Evolutionary conservation across 2,329 filamentous ascomycete species (phyloP).

Genomic region (Nemania bipapillata): DNA sequence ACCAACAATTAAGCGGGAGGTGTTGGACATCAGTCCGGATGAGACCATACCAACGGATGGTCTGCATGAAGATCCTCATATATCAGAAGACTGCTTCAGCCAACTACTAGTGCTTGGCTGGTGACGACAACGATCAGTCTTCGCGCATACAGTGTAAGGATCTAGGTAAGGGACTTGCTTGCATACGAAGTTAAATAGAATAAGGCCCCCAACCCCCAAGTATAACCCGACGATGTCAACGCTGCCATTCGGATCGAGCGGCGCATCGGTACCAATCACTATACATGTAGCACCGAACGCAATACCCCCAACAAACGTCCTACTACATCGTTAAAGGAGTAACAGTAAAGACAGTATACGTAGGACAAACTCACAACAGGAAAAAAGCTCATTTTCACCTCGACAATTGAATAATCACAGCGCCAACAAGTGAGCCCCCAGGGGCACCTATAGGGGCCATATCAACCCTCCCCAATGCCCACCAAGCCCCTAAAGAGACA

Average conservation of each 20-base stretch:
- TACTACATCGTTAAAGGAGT: not conserved
- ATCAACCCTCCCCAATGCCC: conserved; percentile 63
- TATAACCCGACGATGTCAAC: conserved; percentile 56
- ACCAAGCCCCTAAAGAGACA: conserved; percentile 54
- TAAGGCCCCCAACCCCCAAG: conserved; percentile 55
- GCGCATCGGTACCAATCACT: conserved; percentile 34
- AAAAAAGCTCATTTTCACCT: conserved; percentile 19
- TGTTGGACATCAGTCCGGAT: not conserved
- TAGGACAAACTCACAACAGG: not conserved
- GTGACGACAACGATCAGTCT: not conserved
- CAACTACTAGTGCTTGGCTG: conserved; percentile 57
- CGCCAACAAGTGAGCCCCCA: conserved; percentile 57
- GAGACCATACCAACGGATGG: not conserved
- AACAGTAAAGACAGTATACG: not conserved
- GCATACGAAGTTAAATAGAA: conserved; percentile 63
- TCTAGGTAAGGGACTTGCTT: conserved; percentile 55
- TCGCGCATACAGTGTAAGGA: too few relatives aligned
- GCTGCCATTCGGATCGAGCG: conserved; percentile 53
- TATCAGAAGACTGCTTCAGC: conserved; percentile 53
- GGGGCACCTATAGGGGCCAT: conserved; percentile 26
- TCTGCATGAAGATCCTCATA: not conserved
- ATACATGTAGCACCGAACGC: not conserved
- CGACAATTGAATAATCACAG: conserved; percentile 56
- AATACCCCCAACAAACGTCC: not conserved
- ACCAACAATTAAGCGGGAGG: not conserved